Evolutionary conservation across 495 filamentous ascomycete species (phyloP).

Genomic region (Echria macrotheca): DNA sequence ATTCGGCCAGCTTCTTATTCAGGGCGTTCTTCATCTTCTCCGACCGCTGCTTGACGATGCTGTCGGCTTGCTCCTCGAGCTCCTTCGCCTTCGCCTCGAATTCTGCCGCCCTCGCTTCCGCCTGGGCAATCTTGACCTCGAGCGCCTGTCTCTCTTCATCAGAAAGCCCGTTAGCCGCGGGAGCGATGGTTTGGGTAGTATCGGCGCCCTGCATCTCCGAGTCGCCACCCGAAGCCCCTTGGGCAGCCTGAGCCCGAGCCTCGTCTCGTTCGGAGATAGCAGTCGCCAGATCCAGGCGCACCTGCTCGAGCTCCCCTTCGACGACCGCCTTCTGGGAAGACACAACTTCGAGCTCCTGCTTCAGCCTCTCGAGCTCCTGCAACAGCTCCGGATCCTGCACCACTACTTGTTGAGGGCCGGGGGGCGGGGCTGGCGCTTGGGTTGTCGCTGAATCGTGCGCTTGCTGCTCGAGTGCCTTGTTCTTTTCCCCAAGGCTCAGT

Average conservation of each 20-base stretch:
- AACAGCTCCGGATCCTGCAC: conserved; percentile 53
- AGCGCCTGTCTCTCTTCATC: conserved; percentile 49
- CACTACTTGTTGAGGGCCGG: neutral
- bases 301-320: conserved; percentile 43
- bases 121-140: conserved; percentile 41
- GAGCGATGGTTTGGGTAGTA: conserved; percentile 10
- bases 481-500: conserved; percentile 32
- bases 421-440: conserved; percentile 7
- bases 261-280: conserved; percentile 40
- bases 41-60: conserved; percentile 57
- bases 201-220: conserved; percentile 29
- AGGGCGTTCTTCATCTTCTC: conserved; percentile 68
- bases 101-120: conserved; percentile 47
- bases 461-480: conserved; percentile 25
- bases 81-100: conserved; percentile 50
- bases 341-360: conserved; percentile 39
- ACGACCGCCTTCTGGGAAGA: conserved; percentile 31
- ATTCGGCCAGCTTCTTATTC: conserved; percentile 63
- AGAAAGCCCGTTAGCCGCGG: conserved; percentile 29
- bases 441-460: conserved; percentile 3
- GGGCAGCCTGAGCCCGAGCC: conserved; percentile 43
- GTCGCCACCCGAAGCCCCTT: conserved; percentile 31
- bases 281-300: conserved; percentile 37
- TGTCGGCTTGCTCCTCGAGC: conserved; percentile 48
- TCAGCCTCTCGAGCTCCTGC: conserved; percentile 53